Percentiles rank a stretch among this genome's conserved stretches.
Evolutionary conservation across 805 yeast genomes (phyloP).

Genomic region (Tetrapisispora phaffii): DNA sequence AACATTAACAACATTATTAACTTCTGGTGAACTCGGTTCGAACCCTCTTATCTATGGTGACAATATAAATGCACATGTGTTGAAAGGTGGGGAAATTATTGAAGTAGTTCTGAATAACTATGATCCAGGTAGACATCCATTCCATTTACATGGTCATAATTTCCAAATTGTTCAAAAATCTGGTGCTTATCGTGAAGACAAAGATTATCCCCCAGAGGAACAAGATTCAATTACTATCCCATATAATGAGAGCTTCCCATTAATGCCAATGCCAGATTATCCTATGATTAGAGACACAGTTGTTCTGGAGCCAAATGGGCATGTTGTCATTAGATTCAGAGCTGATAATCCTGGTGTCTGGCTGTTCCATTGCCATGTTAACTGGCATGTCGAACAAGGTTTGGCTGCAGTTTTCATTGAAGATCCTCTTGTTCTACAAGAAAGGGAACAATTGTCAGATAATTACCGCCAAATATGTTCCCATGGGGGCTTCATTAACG

Average conservation of each 20-base stretch:
- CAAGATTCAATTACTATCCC: conserved; percentile 35
- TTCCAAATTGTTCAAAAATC: conserved; percentile 55
- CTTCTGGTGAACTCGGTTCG: conserved; percentile 47
- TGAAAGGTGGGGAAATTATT: conserved; percentile 52
- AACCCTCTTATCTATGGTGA: conserved; percentile 63
- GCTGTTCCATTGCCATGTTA: conserved; percentile 98
- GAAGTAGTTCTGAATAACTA: conserved; percentile 71
- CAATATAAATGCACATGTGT: conserved; percentile 52
- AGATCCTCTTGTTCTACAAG: conserved; percentile 66
- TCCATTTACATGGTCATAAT: conserved; percentile 68
- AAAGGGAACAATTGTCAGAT: conserved; percentile 34
- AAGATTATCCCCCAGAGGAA: conserved; percentile 15
- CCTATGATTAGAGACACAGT: conserved; percentile 83
- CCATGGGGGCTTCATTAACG: conserved; percentile 35
- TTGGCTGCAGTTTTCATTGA: conserved; percentile 72
- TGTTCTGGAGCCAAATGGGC: conserved; percentile 73
- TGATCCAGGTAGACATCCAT: conserved; percentile 74
- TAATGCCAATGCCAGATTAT: conserved; percentile 40
- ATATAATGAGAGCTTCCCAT: conserved; percentile 39
- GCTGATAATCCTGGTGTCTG: conserved; percentile 97
- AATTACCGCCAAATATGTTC: conserved; percentile 44
- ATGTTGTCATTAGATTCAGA: conserved; percentile 74
- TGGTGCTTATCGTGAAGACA: conserved; percentile 40
- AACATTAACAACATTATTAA: conserved; percentile 51
- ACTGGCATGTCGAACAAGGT: conserved; percentile 97